These are phyloP conservation scores for Aspergillus sp. DNA, from an alignment of 2,329 filamentous ascomycete genomes.

Conservation along the genomic window DNA sequence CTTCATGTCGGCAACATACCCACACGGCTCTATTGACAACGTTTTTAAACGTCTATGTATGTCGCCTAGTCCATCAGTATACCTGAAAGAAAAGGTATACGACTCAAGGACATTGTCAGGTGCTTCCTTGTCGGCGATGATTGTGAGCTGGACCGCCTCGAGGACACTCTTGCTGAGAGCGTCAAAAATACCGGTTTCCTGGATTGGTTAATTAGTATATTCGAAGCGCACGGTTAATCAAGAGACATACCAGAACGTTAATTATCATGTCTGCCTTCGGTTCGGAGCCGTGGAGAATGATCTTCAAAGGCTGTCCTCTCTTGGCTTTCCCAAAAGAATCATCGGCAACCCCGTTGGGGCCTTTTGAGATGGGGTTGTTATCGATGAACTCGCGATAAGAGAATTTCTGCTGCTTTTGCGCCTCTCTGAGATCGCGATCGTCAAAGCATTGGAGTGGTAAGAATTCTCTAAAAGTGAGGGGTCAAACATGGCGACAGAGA, in stretches of 20 bases:
- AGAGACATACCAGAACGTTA: conserved; percentile 46
- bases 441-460: conserved; percentile 37
- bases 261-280: conserved; percentile 45
- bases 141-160: conserved; percentile 47
- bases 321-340: conserved; percentile 22
- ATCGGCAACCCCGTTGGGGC: conserved; percentile 7
- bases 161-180: conserved; percentile 46
- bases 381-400: conserved; percentile 31
- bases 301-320: conserved; percentile 36
- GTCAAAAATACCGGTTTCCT: conserved; percentile 52
- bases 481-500: conserved; percentile 15
- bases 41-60: conserved; percentile 30
- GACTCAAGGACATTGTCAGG: conserved; percentile 47
- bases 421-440: conserved; percentile 31
- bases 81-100: conserved; percentile 52
- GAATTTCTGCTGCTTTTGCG: conserved; percentile 22
- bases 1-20: conserved; percentile 33
- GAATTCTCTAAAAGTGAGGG: conserved; percentile 28
- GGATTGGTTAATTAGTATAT: conserved; percentile 22
- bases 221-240: not conserved
- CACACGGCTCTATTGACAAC: conserved; percentile 28
- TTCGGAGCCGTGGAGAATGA: conserved; percentile 43
- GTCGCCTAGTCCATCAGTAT: conserved; percentile 32
- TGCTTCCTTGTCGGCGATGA: conserved; percentile 41
- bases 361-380: conserved; percentile 10